Conservation (phyloP, 352 stramenopile genomes). For the Globisporangium sylvaticum region DNA sequence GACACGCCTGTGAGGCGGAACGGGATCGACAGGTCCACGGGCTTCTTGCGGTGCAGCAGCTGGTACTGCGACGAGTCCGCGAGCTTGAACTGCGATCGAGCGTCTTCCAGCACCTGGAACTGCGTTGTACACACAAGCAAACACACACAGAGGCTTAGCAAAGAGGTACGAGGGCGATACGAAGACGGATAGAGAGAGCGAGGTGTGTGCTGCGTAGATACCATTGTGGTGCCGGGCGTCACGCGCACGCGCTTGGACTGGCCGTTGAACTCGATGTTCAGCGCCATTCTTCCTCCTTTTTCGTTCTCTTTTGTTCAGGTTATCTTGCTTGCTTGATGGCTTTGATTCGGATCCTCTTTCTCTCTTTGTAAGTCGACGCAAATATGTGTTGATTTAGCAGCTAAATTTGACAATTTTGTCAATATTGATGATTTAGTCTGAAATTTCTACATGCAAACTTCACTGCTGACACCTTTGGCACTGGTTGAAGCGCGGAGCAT, state of each 20-base stretch:
- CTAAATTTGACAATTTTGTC: neutral
- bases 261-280: slow-evolving; percentile 70
- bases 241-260: slow-evolving; percentile 75
- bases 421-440: neutral
- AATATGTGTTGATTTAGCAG: neutral
- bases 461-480: too few relatives aligned
- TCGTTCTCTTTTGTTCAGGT: neutral
- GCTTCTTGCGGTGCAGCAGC: slow-evolving; percentile 57
- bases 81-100: slow-evolving; percentile 52
- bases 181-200: too few relatives aligned
- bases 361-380: neutral
- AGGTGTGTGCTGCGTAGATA: too few relatives aligned
- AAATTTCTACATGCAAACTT: neutral
- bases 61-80: slow-evolving; percentile 39
- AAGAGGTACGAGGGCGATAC: too few relatives aligned
- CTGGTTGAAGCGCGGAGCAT: too few relatives aligned
- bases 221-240: slow-evolving; percentile 72
- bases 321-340: neutral
- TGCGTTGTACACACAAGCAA: slow-evolving; percentile 15
- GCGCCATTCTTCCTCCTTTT: slow-evolving; percentile 41
- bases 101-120: slow-evolving; percentile 74
- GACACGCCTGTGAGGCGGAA: slow-evolving; percentile 85
- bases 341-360: neutral
- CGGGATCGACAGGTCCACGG: slow-evolving; percentile 76
- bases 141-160: neutral